Conservation (phyloP, 768 basidiomycete genomes). For the Paxillus involutus region DNA sequence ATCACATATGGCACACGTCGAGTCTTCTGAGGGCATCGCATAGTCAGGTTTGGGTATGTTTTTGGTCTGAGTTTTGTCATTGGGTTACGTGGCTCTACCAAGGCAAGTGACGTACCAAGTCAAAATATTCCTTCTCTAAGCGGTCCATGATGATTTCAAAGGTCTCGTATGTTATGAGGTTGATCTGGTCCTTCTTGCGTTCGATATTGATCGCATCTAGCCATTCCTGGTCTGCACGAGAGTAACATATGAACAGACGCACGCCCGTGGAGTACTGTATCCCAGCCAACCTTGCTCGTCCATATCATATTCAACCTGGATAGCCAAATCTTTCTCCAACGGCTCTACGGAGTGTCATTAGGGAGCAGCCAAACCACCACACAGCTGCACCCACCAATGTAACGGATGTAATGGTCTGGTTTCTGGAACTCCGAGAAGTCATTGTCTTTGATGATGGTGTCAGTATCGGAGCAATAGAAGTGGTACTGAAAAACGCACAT, state of each 20-base stretch:
- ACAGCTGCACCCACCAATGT: constrained; percentile 64
- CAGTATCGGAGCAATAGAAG: constrained; percentile 1
- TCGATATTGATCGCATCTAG: constrained; percentile 82
- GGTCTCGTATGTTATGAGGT: constrained; percentile 74
- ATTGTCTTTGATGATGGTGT: constrained; percentile 44
- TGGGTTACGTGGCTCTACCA: constrained; percentile 1
- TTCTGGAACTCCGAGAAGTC: constrained; percentile 70
- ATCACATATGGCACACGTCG: constrained; percentile 95
- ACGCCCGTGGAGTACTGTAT: not conserved
- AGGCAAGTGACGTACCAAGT: constrained; percentile 60
- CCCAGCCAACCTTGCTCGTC: constrained; percentile 84
- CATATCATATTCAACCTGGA: constrained; percentile 99
- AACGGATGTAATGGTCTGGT: constrained; percentile 87
- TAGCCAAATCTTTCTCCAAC: constrained; percentile 85
- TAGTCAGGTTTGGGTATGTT: constrained; percentile 87
- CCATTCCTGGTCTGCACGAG: constrained; percentile 84
- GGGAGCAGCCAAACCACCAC: not conserved
- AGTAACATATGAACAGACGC: constrained; percentile 3
- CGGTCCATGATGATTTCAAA: constrained; percentile 98
- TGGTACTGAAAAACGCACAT: constrained; percentile 47
- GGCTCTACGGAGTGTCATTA: constrained; percentile 57
- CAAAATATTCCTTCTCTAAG: constrained; percentile 99
- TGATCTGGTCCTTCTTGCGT: constrained; percentile 71
- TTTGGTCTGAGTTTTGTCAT: constrained; percentile 64
- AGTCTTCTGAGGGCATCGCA: constrained; percentile 90